Percentiles rank a stretch among this genome's conserved stretches.
Conservation (phyloP, 1,284 basidiomycete genomes). For the Rhizopogon parksii region DNA sequence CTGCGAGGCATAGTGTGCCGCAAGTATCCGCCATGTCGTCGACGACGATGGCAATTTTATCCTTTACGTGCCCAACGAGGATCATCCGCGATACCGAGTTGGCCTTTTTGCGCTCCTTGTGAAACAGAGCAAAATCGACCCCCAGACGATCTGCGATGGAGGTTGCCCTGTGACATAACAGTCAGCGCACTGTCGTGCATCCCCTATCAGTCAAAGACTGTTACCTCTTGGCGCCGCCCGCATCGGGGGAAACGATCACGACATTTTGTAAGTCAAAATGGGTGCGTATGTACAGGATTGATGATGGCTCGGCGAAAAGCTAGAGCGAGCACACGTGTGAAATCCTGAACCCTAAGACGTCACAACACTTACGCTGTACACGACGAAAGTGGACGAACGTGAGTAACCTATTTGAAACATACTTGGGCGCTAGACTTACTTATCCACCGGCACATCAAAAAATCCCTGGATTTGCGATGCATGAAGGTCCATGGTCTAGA, state of each 20-base stretch:
- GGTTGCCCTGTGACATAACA: conserved; percentile 65
- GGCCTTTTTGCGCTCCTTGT: conserved; percentile 99
- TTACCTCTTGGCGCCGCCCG: conserved; percentile 95
- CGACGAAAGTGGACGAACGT: conserved; percentile 10
- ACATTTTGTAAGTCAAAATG: conserved; percentile 84
- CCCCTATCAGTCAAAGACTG: conserved; percentile 18
- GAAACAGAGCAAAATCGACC: conserved; percentile 98
- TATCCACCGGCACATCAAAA: conserved; percentile 99
- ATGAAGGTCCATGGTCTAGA: conserved; percentile 94
- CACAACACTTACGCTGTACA: conserved; percentile 41
- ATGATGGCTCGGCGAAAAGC: conserved; percentile 97
- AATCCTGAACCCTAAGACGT: conserved; percentile 14
- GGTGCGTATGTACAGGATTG: conserved; percentile 90
- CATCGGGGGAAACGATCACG: conserved; percentile 98
- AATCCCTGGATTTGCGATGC: conserved; percentile 99
- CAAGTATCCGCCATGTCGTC: conserved; percentile 99
- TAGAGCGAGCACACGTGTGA: conserved; percentile 31
- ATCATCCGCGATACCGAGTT: conserved; percentile 99
- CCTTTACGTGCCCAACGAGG: conserved; percentile 89
- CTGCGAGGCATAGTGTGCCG: conserved; percentile 92
- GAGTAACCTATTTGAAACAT: conserved; percentile 15
- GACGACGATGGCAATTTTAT: conserved; percentile 95
- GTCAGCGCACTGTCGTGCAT: conserved; percentile 7
- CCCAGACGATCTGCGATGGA: conserved; percentile 96
- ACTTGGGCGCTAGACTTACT: conserved; percentile 55